phyloP scores from a whole-genome alignment of 2,329 filamentous ascomycete species.

The Diaporthe destruens region DNA sequence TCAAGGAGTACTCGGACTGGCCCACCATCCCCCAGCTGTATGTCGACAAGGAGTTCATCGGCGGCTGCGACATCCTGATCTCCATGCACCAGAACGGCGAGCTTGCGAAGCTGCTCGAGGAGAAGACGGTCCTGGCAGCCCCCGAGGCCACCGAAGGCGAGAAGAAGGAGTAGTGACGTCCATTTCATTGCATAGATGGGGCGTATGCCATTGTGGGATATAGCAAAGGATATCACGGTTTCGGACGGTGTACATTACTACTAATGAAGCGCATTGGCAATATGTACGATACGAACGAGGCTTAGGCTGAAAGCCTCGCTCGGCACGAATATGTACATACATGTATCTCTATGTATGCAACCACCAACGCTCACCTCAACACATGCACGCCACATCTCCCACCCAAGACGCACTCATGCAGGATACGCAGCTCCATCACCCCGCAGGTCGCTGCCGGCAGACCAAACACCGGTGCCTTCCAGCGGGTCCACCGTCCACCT shows the following conservation, averaged over 20 bases:
- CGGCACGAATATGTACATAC: background rate
- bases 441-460: slow-evolving; percentile 87
- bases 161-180: slow-evolving; percentile 50
- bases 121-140: slow-evolving; percentile 86
- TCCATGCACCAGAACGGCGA: slow-evolving; percentile 98
- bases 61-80: slow-evolving; percentile 97
- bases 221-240: slow-evolving; percentile 6
- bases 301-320: background rate
- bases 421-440: slow-evolving; percentile 82
- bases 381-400: background rate
- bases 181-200: slow-evolving; percentile 1
- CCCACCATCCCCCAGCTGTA: slow-evolving; percentile 98
- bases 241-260: slow-evolving; percentile 21
- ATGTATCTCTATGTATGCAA: background rate
- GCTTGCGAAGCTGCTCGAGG: slow-evolving; percentile 89
- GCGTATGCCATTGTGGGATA: background rate
- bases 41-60: slow-evolving; percentile 94
- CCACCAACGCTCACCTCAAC: background rate
- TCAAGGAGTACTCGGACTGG: slow-evolving; percentile 99
- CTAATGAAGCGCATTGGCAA: slow-evolving; percentile 19
- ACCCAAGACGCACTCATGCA: slow-evolving; percentile 46
- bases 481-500: slow-evolving; percentile 77
- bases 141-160: slow-evolving; percentile 57
- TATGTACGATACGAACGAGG: background rate
- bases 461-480: slow-evolving; percentile 82